A percentile compares a stretch with the other conserved stretches of the same genome.
phyloP scores from a whole-genome alignment of 768 basidiomycete genomes.

The Naematelia encephala region DNA sequence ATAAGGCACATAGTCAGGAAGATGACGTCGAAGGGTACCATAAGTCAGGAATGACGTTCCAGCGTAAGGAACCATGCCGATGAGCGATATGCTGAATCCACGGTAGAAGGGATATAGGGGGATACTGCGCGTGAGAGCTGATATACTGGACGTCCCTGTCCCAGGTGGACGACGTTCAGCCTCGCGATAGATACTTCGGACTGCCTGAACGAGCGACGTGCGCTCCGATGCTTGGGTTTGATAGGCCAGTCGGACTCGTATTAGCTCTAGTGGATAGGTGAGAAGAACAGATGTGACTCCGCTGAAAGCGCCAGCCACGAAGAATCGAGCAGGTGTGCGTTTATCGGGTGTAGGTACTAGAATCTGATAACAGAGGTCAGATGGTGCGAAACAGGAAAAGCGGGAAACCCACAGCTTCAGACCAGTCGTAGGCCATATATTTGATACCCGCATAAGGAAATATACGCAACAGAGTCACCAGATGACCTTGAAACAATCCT shows the following conservation, averaged over 20 bases:
- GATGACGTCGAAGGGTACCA: conserved; percentile 62
- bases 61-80: conserved; percentile 92
- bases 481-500: conserved; percentile 92
- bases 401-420: conserved; percentile 68
- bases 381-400: not conserved
- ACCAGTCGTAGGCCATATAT: conserved; percentile 91
- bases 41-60: conserved; percentile 92
- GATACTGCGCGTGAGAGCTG: conserved; percentile 42
- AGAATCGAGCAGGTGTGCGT: conserved; percentile 75
- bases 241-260: conserved; percentile 93
- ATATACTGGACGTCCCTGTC: conserved; percentile 21
- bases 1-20: conserved; percentile 47
- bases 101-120: conserved; percentile 75
- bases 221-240: conserved; percentile 57
- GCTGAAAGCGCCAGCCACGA: conserved; percentile 77
- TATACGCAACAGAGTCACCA: conserved; percentile 85
- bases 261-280: conserved; percentile 93
- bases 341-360: conserved; percentile 78
- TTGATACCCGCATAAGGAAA: conserved; percentile 97
- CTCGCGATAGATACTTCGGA: conserved; percentile 66
- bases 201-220: conserved; percentile 56
- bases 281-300: conserved; percentile 83
- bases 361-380: conserved; percentile 55
- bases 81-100: conserved; percentile 87
- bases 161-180: conserved; percentile 43